phyloP scores from a whole-genome alignment of 768 basidiomycete species.

The Calocera cornea region DNA sequence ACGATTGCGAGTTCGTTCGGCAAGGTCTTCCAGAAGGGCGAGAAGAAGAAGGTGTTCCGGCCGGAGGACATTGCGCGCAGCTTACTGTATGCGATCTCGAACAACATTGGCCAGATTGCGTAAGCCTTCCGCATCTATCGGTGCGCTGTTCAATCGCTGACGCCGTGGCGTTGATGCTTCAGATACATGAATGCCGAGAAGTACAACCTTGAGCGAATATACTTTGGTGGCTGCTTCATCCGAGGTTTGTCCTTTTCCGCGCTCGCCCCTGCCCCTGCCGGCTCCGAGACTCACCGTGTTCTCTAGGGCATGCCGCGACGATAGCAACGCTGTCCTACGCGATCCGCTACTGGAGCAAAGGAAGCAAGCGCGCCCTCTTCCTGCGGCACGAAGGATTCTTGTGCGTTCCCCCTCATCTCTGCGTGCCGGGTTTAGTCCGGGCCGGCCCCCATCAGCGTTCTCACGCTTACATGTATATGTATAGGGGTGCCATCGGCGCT shows the following conservation, averaged over 20 bases:
- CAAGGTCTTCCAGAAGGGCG: conserved; percentile 83
- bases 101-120: conserved; percentile 99
- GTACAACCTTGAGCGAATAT: conserved; percentile 89
- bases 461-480: conserved; percentile 7
- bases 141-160: background rate
- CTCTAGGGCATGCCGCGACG: conserved; percentile 82
- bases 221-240: conserved; percentile 98
- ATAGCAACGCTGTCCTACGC: conserved; percentile 97
- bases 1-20: conserved; percentile 98
- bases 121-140: conserved; percentile 34
- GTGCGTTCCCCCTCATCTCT: conserved; percentile 37
- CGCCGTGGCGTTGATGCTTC: conserved; percentile 2
- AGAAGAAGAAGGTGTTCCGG: conserved; percentile 58
- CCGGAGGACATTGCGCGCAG: conserved; percentile 91
- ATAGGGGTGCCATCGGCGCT: conserved; percentile 83
- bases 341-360: conserved; percentile 98
- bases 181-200: conserved; percentile 99
- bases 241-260: conserved; percentile 45
- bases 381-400: conserved; percentile 95
- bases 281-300: conserved; percentile 7
- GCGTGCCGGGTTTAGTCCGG: background rate
- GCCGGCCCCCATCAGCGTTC: background rate
- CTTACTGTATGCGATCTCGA: conserved; percentile 89
- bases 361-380: conserved; percentile 90
- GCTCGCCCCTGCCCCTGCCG: background rate